phyloP scores from a whole-genome alignment of 2,329 filamentous ascomycete species.

The Diplodia mutila region DNA sequence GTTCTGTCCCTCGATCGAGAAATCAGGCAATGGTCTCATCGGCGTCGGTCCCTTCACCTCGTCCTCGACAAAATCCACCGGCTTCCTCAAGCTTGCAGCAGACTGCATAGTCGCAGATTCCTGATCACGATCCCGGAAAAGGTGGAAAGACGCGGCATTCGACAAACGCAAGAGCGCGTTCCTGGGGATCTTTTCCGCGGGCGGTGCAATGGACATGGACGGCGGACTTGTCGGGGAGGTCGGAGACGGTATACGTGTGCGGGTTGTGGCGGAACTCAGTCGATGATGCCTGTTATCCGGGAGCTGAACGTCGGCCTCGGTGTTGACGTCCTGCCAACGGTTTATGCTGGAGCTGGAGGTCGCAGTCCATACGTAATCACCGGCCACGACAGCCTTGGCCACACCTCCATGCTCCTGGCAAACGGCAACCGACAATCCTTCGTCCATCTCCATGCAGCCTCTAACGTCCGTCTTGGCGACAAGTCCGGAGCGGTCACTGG shows the following conservation, averaged over 20 bases:
- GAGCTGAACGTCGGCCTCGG: constrained; percentile 67
- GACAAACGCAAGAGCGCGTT: constrained; percentile 81
- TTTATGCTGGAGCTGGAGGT: constrained; percentile 91
- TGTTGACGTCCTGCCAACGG: constrained; percentile 86
- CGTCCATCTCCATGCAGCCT: constrained; percentile 74
- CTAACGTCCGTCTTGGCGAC: constrained; percentile 96
- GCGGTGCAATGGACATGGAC: constrained; percentile 39
- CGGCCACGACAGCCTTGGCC: constrained; percentile 64
- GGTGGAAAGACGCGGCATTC: constrained; percentile 77
- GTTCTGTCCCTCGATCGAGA: constrained; percentile 85
- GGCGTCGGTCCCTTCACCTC: constrained; percentile 54
- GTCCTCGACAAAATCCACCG: constrained; percentile 59
- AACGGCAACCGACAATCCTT: constrained; percentile 86
- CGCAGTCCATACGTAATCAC: constrained; percentile 85
- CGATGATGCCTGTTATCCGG: constrained; percentile 55
- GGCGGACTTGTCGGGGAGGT: constrained; percentile 41
- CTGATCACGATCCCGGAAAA: constrained; percentile 56
- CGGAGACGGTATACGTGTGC: constrained; percentile 46
- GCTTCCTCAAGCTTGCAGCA: constrained; percentile 57
- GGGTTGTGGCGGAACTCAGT: constrained; percentile 51
- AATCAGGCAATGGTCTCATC: constrained; percentile 50
- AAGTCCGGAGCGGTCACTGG: constrained; percentile 85
- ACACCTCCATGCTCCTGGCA: constrained; percentile 89
- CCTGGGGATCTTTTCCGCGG: constrained; percentile 71
- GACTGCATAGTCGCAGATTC: constrained; percentile 61